Conservation (phyloP, 805 yeast species). For the Wickerhamiella vanderwaltii region DNA sequence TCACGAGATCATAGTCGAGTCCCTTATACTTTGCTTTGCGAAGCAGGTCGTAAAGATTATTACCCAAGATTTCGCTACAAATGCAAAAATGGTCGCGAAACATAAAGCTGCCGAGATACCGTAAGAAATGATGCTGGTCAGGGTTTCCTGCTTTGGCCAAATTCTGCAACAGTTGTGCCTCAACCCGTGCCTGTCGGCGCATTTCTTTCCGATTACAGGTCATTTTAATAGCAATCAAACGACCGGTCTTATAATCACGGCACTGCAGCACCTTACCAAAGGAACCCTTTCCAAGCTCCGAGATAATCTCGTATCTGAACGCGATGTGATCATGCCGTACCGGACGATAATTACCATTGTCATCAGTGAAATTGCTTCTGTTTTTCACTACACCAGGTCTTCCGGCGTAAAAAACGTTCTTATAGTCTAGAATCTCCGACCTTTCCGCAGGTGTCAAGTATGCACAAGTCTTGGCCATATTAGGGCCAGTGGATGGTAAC, state of each 20-base stretch:
- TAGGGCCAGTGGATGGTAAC: constrained; percentile 17
- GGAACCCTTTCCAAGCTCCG: constrained; percentile 57
- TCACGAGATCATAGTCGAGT: constrained; percentile 25
- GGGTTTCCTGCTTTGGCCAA: constrained; percentile 30
- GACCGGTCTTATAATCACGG: constrained; percentile 48
- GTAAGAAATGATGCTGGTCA: constrained; percentile 33
- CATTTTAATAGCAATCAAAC: constrained; percentile 59
- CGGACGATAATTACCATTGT: constrained; percentile 46
- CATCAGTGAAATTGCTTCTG: constrained; percentile 31
- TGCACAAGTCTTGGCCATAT: constrained; percentile 15
- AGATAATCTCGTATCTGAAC: constrained; percentile 53
- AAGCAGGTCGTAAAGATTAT: constrained; percentile 51
- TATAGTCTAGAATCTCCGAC: constrained; percentile 44
- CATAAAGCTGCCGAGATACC: constrained; percentile 55
- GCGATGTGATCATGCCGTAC: constrained; percentile 57
- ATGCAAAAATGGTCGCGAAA: constrained; percentile 78
- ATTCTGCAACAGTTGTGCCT: constrained; percentile 51
- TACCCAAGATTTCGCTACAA: constrained; percentile 56
- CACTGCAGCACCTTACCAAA: constrained; percentile 71
- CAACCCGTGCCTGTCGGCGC: constrained; percentile 67
- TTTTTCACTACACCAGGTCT: constrained; percentile 17
- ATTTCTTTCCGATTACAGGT: constrained; percentile 62
- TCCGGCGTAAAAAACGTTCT: constrained; percentile 43
- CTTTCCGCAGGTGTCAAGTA: constrained; percentile 43
- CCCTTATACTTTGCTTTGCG: constrained; percentile 30